These are phyloP conservation scores for Coemansia furcata DNA, from an alignment of 192 early-diverging fungal genomes.

Conservation along the genomic window DNA sequence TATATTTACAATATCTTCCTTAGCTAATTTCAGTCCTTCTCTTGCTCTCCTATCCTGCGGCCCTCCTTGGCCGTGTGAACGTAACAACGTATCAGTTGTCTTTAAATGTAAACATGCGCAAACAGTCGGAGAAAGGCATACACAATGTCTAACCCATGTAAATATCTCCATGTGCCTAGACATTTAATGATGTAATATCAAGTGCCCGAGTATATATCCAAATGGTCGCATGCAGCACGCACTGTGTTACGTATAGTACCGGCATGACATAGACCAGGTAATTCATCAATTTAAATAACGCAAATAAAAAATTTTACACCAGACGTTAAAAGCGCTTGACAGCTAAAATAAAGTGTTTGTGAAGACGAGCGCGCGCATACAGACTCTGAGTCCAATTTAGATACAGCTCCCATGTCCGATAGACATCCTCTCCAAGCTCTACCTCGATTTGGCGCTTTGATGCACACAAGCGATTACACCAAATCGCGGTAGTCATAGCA, in stretches of 20 bases:
- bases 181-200: neutral
- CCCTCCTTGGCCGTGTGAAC: neutral
- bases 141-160: neutral
- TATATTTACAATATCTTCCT: neutral
- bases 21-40: neutral
- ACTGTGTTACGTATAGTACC: neutral
- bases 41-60: neutral
- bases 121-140: neutral
- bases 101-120: neutral
- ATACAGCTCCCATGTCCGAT: conserved; percentile 52
- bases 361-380: conserved; percentile 41
- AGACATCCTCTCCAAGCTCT: conserved; percentile 41
- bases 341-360: conserved; percentile 48
- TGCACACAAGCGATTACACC: conserved; percentile 39
- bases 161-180: neutral
- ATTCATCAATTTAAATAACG: neutral
- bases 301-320: neutral
- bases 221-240: neutral
- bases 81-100: neutral
- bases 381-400: conserved; percentile 54
- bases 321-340: conserved; percentile 30
- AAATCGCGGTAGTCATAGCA: conserved; percentile 38
- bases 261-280: neutral
- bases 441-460: conserved; percentile 48
- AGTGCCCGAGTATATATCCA: neutral